These are phyloP conservation scores for Tephrocybe sp. DNA, from an alignment of 768 basidiomycete species.

Conservation along the genomic window DNA sequence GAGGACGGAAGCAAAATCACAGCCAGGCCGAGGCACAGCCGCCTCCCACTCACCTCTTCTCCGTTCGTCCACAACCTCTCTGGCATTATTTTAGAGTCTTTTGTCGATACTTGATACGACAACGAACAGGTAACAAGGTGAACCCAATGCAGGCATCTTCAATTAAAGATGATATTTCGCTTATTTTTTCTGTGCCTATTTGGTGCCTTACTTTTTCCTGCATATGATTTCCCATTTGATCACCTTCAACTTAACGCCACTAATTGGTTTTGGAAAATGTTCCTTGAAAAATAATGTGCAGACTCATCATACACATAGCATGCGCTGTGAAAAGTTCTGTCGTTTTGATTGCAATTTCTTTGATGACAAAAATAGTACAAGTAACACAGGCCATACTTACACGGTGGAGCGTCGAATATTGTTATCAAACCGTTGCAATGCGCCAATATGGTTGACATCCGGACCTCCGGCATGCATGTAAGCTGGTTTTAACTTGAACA, in stretches of 20 bases:
- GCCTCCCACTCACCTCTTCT: conserved; percentile 17
- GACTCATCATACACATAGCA: too few species aligned
- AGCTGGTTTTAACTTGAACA: too few species aligned
- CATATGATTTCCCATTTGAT: neutral
- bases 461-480: too few species aligned
- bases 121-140: neutral
- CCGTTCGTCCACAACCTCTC: conserved; percentile 9
- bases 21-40: conserved; percentile 18
- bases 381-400: too few species aligned
- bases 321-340: too few species aligned
- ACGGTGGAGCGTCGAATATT: neutral
- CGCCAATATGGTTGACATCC: too few species aligned
- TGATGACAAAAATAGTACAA: too few species aligned
- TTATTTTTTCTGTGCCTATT: conserved; percentile 17
- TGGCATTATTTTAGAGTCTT: conserved; percentile 3
- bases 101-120: neutral
- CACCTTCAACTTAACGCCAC: neutral
- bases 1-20: conserved; percentile 18
- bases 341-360: too few species aligned
- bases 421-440: neutral
- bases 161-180: conserved; percentile 14
- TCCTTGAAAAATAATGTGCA: too few species aligned
- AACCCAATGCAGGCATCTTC: conserved; percentile 8
- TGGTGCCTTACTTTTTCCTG: neutral
- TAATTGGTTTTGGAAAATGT: too few species aligned